Conservation (phyloP, 495 filamentous ascomycete genomes). For the Lindgomyces ingoldianus region DNA sequence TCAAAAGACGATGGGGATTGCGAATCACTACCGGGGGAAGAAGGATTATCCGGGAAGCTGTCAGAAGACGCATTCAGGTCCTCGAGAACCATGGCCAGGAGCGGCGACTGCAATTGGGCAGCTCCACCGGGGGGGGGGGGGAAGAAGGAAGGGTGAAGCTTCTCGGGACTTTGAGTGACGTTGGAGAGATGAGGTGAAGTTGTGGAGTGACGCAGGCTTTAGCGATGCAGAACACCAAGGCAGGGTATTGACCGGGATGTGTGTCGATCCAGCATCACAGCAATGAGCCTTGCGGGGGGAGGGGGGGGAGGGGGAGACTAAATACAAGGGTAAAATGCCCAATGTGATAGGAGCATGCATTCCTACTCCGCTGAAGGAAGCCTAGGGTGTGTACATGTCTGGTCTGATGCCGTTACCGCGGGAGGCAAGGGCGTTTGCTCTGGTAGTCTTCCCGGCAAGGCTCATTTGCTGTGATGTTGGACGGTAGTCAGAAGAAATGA, state of each 20-base stretch:
- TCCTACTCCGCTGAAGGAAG: no score
- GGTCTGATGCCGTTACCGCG: no score
- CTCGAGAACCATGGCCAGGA: slow-evolving; percentile 24
- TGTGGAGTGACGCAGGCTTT: background rate
- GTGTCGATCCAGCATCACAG: background rate
- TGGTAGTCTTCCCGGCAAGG: no score
- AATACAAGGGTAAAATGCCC: no score
- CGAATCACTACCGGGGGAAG: slow-evolving; percentile 12
- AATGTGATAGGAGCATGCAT: no score
- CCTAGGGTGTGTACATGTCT: no score
- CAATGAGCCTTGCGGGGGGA: background rate
- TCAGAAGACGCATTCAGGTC: slow-evolving; percentile 13
- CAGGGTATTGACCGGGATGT: background rate
- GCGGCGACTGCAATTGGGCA: background rate
- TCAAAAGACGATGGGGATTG: slow-evolving; percentile 1
- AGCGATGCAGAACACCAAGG: background rate
- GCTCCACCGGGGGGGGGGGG: background rate
- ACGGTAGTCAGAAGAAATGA: no score
- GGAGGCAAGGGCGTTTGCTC: no score
- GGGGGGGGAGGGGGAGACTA: no score
- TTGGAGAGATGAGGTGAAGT: background rate
- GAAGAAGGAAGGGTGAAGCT: background rate
- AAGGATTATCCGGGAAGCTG: slow-evolving; percentile 8
- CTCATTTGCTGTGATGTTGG: no score
- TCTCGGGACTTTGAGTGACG: background rate